Conservation (phyloP, 306 rosid genomes). For the Prunus fruticosa region DNA sequence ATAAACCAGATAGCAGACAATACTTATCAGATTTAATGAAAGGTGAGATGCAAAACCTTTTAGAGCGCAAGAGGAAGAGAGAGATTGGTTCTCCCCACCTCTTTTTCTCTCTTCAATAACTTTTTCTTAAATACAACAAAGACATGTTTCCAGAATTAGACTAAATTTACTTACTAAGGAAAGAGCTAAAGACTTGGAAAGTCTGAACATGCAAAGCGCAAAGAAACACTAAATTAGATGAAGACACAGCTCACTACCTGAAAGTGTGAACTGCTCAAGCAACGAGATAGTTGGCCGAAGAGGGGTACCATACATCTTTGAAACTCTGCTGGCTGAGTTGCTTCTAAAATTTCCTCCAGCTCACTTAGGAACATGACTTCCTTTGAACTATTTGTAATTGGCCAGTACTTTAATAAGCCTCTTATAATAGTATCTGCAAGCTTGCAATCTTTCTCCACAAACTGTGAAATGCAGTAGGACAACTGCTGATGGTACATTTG, state of each 20-base stretch:
- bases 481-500: slow-evolving; percentile 67
- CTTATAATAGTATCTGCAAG: slow-evolving; percentile 55
- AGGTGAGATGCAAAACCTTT: neutral
- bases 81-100: neutral
- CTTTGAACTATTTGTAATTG: slow-evolving; percentile 63
- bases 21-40: neutral
- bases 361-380: slow-evolving; percentile 62
- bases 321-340: slow-evolving; percentile 56
- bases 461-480: slow-evolving; percentile 58
- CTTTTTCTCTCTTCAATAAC: no score
- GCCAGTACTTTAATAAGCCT: slow-evolving; percentile 62
- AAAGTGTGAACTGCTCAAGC: slow-evolving; percentile 57
- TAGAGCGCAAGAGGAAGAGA: neutral
- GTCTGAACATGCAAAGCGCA: neutral
- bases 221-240: neutral
- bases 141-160: neutral
- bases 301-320: slow-evolving; percentile 62
- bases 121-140: no score
- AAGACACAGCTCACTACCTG: slow-evolving; percentile 36
- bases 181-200: neutral
- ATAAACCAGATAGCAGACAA: neutral
- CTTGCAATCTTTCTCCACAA: slow-evolving; percentile 58
- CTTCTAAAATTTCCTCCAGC: slow-evolving; percentile 63
- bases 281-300: slow-evolving; percentile 47
- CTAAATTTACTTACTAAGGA: neutral